Percentiles rank a stretch among this genome's conserved stretches.
phyloP scores from a whole-genome alignment of 164 flowering plant species.

The Nymphaea thermarum region DNA sequence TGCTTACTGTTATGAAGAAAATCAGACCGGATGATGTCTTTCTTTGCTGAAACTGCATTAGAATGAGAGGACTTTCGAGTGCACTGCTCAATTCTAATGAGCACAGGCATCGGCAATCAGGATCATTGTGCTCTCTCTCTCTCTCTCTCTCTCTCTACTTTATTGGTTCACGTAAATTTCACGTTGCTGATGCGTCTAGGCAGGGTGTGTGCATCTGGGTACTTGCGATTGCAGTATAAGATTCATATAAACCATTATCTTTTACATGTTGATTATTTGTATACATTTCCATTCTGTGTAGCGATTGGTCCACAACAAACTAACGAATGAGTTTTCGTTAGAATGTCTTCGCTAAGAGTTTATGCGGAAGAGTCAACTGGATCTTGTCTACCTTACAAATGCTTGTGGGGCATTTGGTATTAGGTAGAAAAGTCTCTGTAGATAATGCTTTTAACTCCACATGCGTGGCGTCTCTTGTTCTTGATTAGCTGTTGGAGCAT shows the following conservation, averaged over 20 bases:
- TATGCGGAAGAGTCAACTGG: not conserved
- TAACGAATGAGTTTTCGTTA: not conserved
- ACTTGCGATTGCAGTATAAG: not conserved
- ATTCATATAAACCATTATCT: not conserved
- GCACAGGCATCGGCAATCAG: constrained; percentile 29
- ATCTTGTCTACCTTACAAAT: too few relatives aligned
- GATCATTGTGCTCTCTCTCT: constrained; percentile 25
- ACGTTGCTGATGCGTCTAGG: not conserved
- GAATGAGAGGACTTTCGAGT: constrained; percentile 26
- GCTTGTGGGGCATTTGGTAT: too few relatives aligned
- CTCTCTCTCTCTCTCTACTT: constrained; percentile 2
- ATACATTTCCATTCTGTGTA: not conserved
- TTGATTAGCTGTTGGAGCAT: too few relatives aligned
- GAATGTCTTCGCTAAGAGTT: not conserved
- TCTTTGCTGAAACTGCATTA: constrained; percentile 6
- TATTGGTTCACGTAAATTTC: not conserved
- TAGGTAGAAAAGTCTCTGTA: too few relatives aligned
- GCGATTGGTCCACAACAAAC: not conserved
- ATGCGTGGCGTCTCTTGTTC: too few relatives aligned
- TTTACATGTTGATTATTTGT: not conserved
- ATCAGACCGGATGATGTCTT: constrained; percentile 13
- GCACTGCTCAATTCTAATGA: constrained; percentile 21
- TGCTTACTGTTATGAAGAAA: not conserved
- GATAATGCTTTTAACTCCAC: too few relatives aligned
- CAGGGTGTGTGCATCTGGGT: not conserved